Evolutionary conservation across 805 yeast genomes (phyloP), one percentile per base, ranked within the genome.

Genomic region (Torulaspora maleeae): DNA sequence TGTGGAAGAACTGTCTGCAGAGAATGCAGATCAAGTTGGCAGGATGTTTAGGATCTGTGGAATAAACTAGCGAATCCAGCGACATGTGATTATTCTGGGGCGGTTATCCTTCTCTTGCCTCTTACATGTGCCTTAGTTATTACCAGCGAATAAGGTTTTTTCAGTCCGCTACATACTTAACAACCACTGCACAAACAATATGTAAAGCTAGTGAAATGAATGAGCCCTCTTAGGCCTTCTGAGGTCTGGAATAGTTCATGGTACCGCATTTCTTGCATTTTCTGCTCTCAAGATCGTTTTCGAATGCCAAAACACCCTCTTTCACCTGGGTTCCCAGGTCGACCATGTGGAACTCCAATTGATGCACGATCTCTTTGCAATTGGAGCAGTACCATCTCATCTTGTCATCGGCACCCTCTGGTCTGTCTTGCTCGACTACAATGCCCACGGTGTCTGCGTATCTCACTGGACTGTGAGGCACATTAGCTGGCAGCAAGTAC

Each of bases 311-410:
- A 42, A 90, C 88, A 3, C 90, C 95, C 5, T 74, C 83, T 64
- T 87, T 89, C 44, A 90, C 90, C 65, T 90, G 96, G 2, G 95
- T 83, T 7, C 96, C 96, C 42, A 90, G 72, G 68, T 90, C 96
- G 6, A 69, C 63, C 65, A 91, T 84, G 56, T 83, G 80, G 61
- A 90, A 87, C 45, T 75, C 79, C 17, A 70, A 73, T 63, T 87
- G 90, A 59, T 81, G 78, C 1, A 86, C 82, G 10, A 82, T 69
- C 29, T 76, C 76, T 44, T 67, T 68, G 68, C 97, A 90, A 12
- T 71, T 71, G 6, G 77, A 66, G 58, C 97, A 90, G 61, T 90
- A 90, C 96, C 96, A 90, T 56, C 96, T 74, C 56, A 89, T 70
- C 51, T 77, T 77, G 62, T 90, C 97, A 48, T 77, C 72, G 17